Evolutionary conservation across 2,329 filamentous ascomycete genomes (phyloP).

Genomic region (Tolypocladium album): DNA sequence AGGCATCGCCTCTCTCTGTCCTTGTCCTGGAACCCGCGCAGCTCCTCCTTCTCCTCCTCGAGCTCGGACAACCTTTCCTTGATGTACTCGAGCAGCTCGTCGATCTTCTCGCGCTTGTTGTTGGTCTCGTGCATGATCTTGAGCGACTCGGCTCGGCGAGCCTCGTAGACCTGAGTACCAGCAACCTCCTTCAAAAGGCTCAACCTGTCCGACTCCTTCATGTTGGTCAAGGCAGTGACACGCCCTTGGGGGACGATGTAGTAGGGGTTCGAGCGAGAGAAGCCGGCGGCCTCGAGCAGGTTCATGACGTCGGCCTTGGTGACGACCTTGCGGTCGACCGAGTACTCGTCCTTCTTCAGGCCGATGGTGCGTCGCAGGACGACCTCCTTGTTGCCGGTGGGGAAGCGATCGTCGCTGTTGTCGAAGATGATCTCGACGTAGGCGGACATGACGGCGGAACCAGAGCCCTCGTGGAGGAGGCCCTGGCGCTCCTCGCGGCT

Average conservation of each 20-base stretch:
- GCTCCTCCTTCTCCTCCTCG: constrained; percentile 94
- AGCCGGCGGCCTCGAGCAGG: constrained; percentile 87
- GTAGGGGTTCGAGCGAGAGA: constrained; percentile 95
- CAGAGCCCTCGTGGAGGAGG: constrained; percentile 94
- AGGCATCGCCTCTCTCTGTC: constrained; percentile 85
- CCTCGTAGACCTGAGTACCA: constrained; percentile 93
- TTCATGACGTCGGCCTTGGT: constrained; percentile 93
- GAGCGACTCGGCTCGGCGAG: constrained; percentile 77
- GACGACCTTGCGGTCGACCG: constrained; percentile 90
- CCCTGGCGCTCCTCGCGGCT: constrained; percentile 91
- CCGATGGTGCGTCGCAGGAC: constrained; percentile 90
- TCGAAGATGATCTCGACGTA: constrained; percentile 99
- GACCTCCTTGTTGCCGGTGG: constrained; percentile 83
- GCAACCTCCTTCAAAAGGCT: constrained; percentile 95
- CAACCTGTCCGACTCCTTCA: constrained; percentile 90
- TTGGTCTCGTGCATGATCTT: constrained; percentile 97
- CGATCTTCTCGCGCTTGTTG: constrained; percentile 89
- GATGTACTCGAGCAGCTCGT: constrained; percentile 84
- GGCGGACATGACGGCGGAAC: constrained; percentile 97
- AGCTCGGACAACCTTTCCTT: constrained; percentile 80
- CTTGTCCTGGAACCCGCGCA: constrained; percentile 88
- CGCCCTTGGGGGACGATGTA: constrained; percentile 98
- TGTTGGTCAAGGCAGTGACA: constrained; percentile 92
- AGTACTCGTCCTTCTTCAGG: constrained; percentile 97
- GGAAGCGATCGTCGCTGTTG: constrained; percentile 92